Base-by-base conservation (phyloP, 176 grass and related monocot genomes). In the Panicum miliaceum region DNA sequence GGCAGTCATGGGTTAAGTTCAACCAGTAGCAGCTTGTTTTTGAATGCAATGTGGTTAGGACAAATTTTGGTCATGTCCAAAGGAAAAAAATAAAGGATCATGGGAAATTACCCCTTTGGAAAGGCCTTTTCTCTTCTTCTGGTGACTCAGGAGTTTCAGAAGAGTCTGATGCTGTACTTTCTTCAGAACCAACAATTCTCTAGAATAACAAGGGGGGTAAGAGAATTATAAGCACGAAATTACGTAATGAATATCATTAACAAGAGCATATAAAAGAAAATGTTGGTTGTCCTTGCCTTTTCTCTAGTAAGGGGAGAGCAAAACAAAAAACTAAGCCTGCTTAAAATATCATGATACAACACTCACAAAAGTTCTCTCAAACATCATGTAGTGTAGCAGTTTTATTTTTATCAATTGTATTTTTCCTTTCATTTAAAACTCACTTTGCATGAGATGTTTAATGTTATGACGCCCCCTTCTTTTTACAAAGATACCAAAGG, bases 41-140 rank as follows among this genome's bases (percentile, higher is more conserved):
- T 70, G 7, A 15, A 70, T 18, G 19, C 23, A 20, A 62, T 38
- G 27, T 42, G 29, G 52, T 67, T 10, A 16, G 76, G n/a, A 47
- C 32, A 35, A 53, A 65, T 38, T 35, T 63, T 6, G 59, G 63
- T 70, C 22, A 26, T 76, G 12, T 77, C 11, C 7, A 25, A 54
- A 81, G 47, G 82, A 6, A 19, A 65, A 53, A 75, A 80, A 81
- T n/a, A n/a, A 0, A 4, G 22, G 56, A 64, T 40, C 15, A 35
- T 20, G 50, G 61, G n/a, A 67, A 13, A 82, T 82, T 86, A 93
- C 96, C 96, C 81, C 69, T 88, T 82, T 83, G 87, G 71, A 94
- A 90, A 87, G 86, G 87, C 52, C 84, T 90, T 90, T 98, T 93
- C 52, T 89, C 86, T 80, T 95, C 73, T 26, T 86, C 85, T 25